Conservation (phyloP, 768 basidiomycete genomes). For the Mycena belliarum region DNA sequence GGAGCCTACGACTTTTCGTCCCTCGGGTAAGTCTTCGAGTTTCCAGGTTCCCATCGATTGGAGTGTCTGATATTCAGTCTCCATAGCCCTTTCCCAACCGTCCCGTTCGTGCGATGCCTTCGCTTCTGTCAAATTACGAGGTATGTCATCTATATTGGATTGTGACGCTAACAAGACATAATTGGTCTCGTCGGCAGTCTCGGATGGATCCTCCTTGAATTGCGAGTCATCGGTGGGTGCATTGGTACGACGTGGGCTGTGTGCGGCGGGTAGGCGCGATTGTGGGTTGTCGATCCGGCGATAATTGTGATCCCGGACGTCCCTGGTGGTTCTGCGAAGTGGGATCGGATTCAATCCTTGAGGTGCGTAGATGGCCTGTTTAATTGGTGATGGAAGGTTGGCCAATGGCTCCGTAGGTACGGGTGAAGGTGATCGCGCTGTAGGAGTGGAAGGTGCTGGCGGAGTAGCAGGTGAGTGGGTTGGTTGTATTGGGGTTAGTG, state of each 20-base stretch:
- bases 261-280: background rate
- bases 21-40: background rate
- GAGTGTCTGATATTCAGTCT: background rate
- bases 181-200: background rate
- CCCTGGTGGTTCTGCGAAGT: background rate
- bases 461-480: background rate
- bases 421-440: background rate
- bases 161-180: background rate
- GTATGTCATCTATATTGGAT: background rate
- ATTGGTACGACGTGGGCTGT: background rate
- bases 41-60: background rate
- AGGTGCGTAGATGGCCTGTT: background rate
- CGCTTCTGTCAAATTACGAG: background rate
- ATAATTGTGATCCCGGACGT: background rate
- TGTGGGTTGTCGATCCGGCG: background rate
- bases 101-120: background rate
- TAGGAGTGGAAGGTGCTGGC: background rate
- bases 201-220: background rate
- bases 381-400: background rate
- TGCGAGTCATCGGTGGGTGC: background rate
- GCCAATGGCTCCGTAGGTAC: background rate
- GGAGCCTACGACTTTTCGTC: background rate
- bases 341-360: background rate
- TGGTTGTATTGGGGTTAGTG: slow-evolving; percentile 1
- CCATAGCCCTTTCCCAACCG: background rate